Percentiles rank a stretch among this genome's conserved stretches.
phyloP scores from a whole-genome alignment of 345 rosid species.

The Aurinia saxatilis region DNA sequence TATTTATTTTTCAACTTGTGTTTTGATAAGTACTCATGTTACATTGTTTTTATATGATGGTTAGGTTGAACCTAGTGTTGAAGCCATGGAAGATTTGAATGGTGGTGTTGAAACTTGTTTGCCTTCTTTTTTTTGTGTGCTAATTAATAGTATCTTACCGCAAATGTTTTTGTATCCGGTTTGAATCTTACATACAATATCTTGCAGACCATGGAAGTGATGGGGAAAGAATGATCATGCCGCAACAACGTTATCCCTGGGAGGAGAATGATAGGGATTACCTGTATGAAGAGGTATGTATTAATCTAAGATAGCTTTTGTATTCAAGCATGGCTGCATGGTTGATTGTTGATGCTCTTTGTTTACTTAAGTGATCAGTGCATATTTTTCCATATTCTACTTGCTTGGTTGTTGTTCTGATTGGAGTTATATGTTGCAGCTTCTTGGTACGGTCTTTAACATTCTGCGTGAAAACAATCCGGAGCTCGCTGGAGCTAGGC shows the following conservation, averaged over 20 bases:
- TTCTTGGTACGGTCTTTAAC: slow-evolving; percentile 64
- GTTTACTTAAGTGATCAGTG: not conserved
- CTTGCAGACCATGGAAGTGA: slow-evolving; percentile 41
- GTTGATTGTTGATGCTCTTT: not conserved
- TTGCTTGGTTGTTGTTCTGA: not conserved
- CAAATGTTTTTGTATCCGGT: not conserved
- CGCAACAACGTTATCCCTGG: slow-evolving; percentile 60
- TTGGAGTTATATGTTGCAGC: slow-evolving; percentile 38
- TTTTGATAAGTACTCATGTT: not conserved
- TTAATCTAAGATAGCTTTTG: not conserved
- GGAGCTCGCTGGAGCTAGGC: slow-evolving; percentile 77
- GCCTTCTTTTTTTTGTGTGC: not conserved
- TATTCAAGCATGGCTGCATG: not conserved
- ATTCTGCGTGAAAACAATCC: slow-evolving; percentile 82
- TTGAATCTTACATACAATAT: not conserved
- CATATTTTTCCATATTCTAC: not conserved
- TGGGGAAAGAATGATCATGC: slow-evolving; percentile 36
- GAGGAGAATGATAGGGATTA: slow-evolving; percentile 80
- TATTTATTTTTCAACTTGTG: not conserved
- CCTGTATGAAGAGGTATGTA: slow-evolving; percentile 60
- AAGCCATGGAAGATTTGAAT: slow-evolving; percentile 46
- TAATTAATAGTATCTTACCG: not conserved
- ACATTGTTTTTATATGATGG: slow-evolving; percentile 9
- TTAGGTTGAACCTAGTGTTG: slow-evolving; percentile 51
- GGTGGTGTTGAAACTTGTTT: slow-evolving; percentile 29